Evolutionary conservation across 805 yeast genomes (phyloP).

Genomic region (Candida glaebosa): DNA sequence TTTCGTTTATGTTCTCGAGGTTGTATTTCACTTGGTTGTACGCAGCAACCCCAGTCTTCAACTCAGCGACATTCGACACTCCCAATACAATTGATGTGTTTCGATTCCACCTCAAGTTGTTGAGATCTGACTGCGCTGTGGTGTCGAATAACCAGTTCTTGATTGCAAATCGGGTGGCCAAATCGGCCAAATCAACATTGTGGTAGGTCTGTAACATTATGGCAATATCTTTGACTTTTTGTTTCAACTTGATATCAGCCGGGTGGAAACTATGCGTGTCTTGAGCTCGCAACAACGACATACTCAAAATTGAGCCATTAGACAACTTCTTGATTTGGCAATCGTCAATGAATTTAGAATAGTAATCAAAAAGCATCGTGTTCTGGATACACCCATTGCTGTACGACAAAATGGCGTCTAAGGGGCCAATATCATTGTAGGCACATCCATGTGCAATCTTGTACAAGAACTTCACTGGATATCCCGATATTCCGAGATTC

Average conservation of each 20-base stretch:
- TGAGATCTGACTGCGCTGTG: slow-evolving; percentile 6
- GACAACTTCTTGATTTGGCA: slow-evolving; percentile 58
- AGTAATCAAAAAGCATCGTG: slow-evolving; percentile 44
- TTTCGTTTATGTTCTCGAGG: slow-evolving; percentile 26
- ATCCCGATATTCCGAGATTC: slow-evolving; percentile 80
- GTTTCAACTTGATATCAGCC: slow-evolving; percentile 55
- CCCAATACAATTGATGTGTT: slow-evolving; percentile 71
- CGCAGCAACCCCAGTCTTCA: slow-evolving; percentile 57
- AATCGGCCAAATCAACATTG: slow-evolving; percentile 69
- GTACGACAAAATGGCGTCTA: slow-evolving; percentile 78
- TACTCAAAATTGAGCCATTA: slow-evolving; percentile 83
- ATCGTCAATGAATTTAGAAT: slow-evolving; percentile 46
- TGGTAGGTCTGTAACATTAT: slow-evolving; percentile 29
- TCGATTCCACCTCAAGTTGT: slow-evolving; percentile 19
- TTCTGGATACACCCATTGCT: slow-evolving; percentile 83
- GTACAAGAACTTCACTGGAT: slow-evolving; percentile 70
- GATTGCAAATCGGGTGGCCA: slow-evolving; percentile 76
- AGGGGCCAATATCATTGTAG: slow-evolving; percentile 47
- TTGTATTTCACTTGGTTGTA: slow-evolving; percentile 46
- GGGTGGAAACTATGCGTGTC: slow-evolving; percentile 80
- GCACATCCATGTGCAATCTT: slow-evolving; percentile 43
- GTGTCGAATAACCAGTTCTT: slow-evolving; percentile 49
- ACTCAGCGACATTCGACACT: slow-evolving; percentile 60
- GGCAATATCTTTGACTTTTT: slow-evolving; percentile 47
- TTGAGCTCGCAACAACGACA: slow-evolving; percentile 75